These are phyloP conservation scores for Pestalotiopsis sp. DNA, from an alignment of 2,329 filamentous ascomycete genomes.

Conservation along the genomic window DNA sequence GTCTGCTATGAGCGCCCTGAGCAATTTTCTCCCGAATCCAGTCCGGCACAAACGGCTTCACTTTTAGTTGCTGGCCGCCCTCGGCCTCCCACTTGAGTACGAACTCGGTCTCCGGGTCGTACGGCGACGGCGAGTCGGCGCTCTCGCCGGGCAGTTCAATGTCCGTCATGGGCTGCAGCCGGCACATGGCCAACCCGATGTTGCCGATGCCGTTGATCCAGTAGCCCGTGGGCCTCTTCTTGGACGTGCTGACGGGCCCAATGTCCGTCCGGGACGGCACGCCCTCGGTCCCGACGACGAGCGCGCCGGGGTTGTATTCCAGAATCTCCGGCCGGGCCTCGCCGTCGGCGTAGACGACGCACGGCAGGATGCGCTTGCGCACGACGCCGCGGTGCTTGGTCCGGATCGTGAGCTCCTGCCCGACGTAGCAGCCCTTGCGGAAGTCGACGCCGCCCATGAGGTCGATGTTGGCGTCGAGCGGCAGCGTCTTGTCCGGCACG, in stretches of 20 bases:
- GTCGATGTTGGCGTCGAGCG: conserved; percentile 90
- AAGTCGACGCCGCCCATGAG: conserved; percentile 86
- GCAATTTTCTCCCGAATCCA: conserved; percentile 63
- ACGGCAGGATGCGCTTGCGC: conserved; percentile 84
- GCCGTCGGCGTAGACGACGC: conserved; percentile 66
- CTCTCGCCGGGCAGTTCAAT: conserved; percentile 69
- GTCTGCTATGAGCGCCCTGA: conserved; percentile 15
- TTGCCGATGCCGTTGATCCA: conserved; percentile 82
- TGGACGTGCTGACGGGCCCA: conserved; percentile 49
- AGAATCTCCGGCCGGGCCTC: conserved; percentile 42
- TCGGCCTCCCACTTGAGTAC: conserved; percentile 52
- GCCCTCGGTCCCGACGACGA: conserved; percentile 31
- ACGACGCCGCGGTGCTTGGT: conserved; percentile 95
- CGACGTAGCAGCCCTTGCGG: conserved; percentile 94
- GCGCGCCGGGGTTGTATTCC: conserved; percentile 42
- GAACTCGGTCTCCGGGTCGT: conserved; percentile 64
- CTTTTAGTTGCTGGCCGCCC: conserved; percentile 44
- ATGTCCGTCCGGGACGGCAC: conserved; percentile 52
- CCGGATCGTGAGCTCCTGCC: conserved; percentile 94
- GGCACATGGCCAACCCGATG: conserved; percentile 82
- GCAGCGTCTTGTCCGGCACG: conserved; percentile 69
- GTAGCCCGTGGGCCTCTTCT: conserved; percentile 76
- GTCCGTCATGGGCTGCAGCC: conserved; percentile 89
- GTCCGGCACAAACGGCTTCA: conserved; percentile 82
- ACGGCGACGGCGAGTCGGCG: conserved; percentile 63